Base-by-base conservation (phyloP, 139 green algal genomes). In the Picochlorum costavermella region DNA sequence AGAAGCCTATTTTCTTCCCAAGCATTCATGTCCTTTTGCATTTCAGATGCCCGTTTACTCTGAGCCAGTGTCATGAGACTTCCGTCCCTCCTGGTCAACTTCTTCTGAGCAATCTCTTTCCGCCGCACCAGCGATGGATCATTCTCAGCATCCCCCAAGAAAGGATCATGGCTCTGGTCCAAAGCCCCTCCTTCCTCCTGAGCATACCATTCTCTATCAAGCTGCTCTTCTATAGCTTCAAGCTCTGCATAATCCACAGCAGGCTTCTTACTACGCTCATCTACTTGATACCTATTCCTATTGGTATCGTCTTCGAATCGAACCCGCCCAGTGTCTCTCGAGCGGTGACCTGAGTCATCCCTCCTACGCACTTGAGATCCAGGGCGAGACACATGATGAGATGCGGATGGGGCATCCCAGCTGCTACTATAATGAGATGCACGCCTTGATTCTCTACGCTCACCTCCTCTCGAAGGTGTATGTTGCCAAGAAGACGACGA, bases 1-100 rank as follows among this genome's bases (percentile, higher is more conserved):
- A 96, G 65, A 63, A 98, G 77, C 12, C 94, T 71, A 72, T 96
- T 96, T 73, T 96, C 92, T 76, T 96, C 90, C 92, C 92, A 98
- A 8, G 84, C 78, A 57, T 90, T 89, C 50, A 90, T 78, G 70
- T 95, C 87, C 61, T 84, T 83, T 56, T 95, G 86, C 64, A 95
- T 75, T 79, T 96, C 85, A 64, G 75, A 91, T 2, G 88, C 78
- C 6, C 88, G 79, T 74, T 95, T 92, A 65, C 69, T 88, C 62
- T 84, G 68, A 10, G 87, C 88, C 50, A 98, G 72, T 2, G 72
- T 85, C 92, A 98, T 96, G 58, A 67, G 65, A 36, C 50, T 87
- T 58, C 92, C 92, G 63, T 98, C 89, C 8, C 83, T 75, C 48
- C 89, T 78, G 46, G 74, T 86, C 48, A 75, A 50, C 23, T 61